Evolutionary conservation across 768 basidiomycete genomes (phyloP).

Genomic region (Suillus americanus): DNA sequence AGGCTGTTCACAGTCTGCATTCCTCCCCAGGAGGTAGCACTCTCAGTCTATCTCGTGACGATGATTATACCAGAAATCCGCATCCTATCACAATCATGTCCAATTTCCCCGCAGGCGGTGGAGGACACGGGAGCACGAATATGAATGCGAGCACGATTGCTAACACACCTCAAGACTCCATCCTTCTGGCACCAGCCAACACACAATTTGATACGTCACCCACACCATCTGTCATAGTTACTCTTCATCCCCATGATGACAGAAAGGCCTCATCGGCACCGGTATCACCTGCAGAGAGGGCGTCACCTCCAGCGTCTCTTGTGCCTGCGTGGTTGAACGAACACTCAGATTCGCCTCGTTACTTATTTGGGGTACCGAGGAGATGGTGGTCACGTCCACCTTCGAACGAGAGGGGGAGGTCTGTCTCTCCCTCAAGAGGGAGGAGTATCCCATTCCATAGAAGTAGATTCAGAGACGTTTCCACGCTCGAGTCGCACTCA

Average conservation of each 20-base stretch:
- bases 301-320: background rate
- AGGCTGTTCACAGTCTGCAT: background rate
- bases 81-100: background rate
- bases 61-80: background rate
- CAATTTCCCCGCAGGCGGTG: too few species aligned
- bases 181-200: background rate
- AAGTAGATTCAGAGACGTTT: background rate
- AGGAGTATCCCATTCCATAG: background rate
- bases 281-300: background rate
- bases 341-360: background rate
- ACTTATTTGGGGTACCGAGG: background rate
- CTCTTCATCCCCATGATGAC: background rate
- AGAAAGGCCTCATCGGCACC: background rate
- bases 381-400: conserved; percentile 1
- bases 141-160: background rate
- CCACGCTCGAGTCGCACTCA: too few species aligned
- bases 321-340: background rate
- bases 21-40: background rate
- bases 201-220: background rate
- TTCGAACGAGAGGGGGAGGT: background rate
- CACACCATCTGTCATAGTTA: conserved; percentile 2
- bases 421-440: background rate
- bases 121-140: background rate
- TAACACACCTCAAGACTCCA: background rate
- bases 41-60: background rate